Percentiles rank a stretch among this genome's conserved stretches.
Conservation (phyloP, 2,329 filamentous ascomycete genomes). For the Camillea tinctor region DNA sequence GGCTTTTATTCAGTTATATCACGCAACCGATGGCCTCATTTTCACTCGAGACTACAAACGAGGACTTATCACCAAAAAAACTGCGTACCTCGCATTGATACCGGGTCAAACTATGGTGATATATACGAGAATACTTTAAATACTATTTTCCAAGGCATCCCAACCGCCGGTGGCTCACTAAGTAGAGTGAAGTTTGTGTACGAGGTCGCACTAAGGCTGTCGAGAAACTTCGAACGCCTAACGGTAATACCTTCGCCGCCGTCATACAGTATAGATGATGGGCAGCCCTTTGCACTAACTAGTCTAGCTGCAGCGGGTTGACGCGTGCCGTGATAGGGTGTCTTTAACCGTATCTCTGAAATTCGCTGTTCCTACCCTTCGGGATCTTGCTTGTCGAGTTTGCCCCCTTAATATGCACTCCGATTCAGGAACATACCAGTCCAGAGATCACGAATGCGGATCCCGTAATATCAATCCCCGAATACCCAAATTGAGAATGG, state of each 20-base stretch:
- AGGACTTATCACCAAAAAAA: not conserved
- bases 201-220: not conserved
- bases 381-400: not conserved
- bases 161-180: not conserved
- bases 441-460: not conserved
- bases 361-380: not conserved
- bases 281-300: not conserved
- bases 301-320: not conserved
- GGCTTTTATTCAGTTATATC: not conserved
- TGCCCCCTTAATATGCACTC: not conserved
- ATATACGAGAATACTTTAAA: not conserved
- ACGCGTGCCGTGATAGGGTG: not conserved
- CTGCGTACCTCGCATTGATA: not conserved
- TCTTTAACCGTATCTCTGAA: not conserved
- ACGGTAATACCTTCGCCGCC: not conserved
- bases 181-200: not conserved
- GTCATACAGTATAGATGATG: not conserved
- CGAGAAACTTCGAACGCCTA: not conserved
- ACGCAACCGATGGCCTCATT: not conserved
- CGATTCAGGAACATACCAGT: not conserved
- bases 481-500: constrained; percentile 4
- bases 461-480: not conserved
- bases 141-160: not conserved
- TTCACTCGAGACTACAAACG: not conserved
- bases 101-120: not conserved